Base-by-base conservation (phyloP, 257 asterid species). In the Nicotiana obtusifolia region DNA sequence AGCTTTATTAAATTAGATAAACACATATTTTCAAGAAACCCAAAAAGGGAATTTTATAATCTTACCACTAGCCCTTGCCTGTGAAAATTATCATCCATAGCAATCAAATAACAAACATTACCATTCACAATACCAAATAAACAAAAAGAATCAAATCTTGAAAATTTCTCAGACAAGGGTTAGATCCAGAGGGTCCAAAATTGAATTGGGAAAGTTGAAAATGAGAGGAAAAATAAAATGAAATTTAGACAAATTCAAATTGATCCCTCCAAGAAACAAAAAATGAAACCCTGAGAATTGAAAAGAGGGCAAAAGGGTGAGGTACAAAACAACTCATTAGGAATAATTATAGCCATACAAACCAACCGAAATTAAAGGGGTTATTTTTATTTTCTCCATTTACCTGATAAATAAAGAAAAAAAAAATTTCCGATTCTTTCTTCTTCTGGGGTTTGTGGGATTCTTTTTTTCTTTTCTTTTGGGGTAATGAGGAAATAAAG, bases 11-110 rank as follows among this genome's bases (percentile, higher is more conserved):
- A 15, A 52, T 52, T 52, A 52, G 19, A 14, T 1, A 52, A 71
- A 47, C 24, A 22, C 11, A 44, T 5, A 47, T 22, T n/a, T 44
- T 33, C 60, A 71, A 71, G 22, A 44, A 71, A n/a, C 77, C 33
- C 33, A 20, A 71, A 47, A 14, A 7, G 60, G 61, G 37, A 16
- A 49, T 28, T 41, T 8, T 52, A 59, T 8, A 75, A 75, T 75
- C 80, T 75, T 75, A 75, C 80, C 80, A 75, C 80, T 47, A 75
- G 64, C 62, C 80, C 80, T 75, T 49, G 62, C 62, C 80, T 75
- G 26, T 49, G 62, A 49, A 24, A 75, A 75, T 24, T 49, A 59
- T 54, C 80, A 49, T 75, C 62, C 62, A 49, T 75, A 75, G 64
- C 80, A 35, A 75, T 75, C 80, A 75, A 75, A 47, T 26, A 49